Percentiles rank a stretch among this genome's conserved stretches.
These are phyloP conservation scores for Fusarium nygamai DNA, from an alignment of 2,329 filamentous ascomycete genomes.

Conservation along the genomic window DNA sequence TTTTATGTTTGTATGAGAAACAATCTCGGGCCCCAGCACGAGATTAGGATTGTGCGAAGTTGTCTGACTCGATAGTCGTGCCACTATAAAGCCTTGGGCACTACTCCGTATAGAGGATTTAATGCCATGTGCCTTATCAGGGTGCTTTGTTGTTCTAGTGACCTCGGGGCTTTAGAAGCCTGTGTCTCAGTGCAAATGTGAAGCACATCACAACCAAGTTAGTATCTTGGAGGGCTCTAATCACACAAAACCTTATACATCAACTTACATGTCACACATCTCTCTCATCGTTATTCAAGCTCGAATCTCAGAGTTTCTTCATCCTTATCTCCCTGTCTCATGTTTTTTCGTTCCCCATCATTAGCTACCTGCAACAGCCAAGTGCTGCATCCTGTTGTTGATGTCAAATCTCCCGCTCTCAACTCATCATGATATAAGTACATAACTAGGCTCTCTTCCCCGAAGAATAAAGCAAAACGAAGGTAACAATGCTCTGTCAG, in stretches of 20 bases:
- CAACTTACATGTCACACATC: neutral
- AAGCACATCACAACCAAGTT: neutral
- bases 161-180: neutral
- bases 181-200: neutral
- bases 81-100: neutral
- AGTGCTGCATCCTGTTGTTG: neutral
- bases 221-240: neutral
- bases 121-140: neutral
- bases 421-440: constrained; percentile 34
- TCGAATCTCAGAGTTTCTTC: constrained; percentile 1
- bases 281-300: neutral
- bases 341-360: constrained; percentile 28
- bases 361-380: constrained; percentile 21
- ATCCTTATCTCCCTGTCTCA: constrained; percentile 24
- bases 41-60: neutral
- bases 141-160: neutral
- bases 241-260: neutral
- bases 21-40: constrained; percentile 15
- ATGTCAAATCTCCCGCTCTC: constrained; percentile 1
- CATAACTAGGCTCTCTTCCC: constrained; percentile 18
- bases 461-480: constrained; percentile 13
- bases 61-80: neutral
- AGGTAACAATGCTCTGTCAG: constrained; percentile 15
- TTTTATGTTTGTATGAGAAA: constrained; percentile 27
- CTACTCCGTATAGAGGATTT: neutral